Conservation (phyloP, 129 eudicot genomes). For the Pulicaria dysenterica region DNA sequence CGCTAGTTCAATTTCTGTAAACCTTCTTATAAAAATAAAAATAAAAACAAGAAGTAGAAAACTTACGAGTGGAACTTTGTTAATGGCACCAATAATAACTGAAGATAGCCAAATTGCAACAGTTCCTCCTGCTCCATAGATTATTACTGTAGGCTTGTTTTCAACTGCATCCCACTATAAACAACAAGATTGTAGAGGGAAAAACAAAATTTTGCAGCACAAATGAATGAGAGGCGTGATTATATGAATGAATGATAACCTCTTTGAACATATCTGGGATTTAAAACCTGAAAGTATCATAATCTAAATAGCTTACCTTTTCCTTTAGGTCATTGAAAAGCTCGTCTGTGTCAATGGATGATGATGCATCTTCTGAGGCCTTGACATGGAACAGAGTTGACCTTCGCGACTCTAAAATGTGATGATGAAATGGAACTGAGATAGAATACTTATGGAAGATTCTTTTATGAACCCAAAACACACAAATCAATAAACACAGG, state of each 20-base stretch:
- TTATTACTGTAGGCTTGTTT: conserved; percentile 81
- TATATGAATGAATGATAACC: background rate
- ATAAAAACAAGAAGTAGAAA: background rate
- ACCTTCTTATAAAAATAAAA: no score
- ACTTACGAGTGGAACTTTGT: conserved; percentile 88
- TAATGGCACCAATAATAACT: conserved; percentile 78
- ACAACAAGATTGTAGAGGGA: conserved; percentile 17
- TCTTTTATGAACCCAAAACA: conserved; percentile 10
- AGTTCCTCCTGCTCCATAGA: conserved; percentile 88
- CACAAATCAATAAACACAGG: background rate
- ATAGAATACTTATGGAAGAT: background rate
- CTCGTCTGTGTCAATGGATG: conserved; percentile 62
- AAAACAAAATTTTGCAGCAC: conserved; percentile 8
- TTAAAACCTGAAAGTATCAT: background rate
- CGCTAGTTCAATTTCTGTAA: no score
- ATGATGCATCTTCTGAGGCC: conserved; percentile 79
- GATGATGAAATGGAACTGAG: conserved; percentile 5
- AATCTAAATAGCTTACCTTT: conserved; percentile 50
- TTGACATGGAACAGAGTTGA: conserved; percentile 54
- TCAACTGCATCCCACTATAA: conserved; percentile 95
- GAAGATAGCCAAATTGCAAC: conserved; percentile 85
- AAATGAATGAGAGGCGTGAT: background rate
- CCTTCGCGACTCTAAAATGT: conserved; percentile 53
- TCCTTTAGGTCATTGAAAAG: conserved; percentile 64
- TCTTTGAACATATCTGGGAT: background rate